Conservation (phyloP, 371 early-diverging fungal species). For the Mucor circinelloides region DNA sequence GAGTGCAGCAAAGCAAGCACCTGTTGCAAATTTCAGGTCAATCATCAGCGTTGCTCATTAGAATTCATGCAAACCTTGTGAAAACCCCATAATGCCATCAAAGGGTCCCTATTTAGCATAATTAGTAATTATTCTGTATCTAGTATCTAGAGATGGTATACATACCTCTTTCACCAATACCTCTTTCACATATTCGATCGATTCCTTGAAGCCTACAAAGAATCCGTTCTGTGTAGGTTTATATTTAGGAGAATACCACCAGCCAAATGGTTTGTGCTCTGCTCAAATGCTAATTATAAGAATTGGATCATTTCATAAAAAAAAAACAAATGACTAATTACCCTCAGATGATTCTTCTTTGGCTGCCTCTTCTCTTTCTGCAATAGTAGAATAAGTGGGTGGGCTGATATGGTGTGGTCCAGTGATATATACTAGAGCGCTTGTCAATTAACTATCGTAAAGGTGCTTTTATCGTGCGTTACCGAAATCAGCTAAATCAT, state of each 20-base stretch:
- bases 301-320: not conserved
- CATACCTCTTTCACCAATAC: slow-evolving; percentile 47
- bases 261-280: slow-evolving; percentile 51
- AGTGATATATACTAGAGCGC: slow-evolving; percentile 49
- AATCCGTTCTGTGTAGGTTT: slow-evolving; percentile 34
- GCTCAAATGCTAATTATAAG: not conserved
- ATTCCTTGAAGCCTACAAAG: slow-evolving; percentile 57
- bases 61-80: slow-evolving; percentile 48
- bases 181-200: slow-evolving; percentile 41
- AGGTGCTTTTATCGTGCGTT: not conserved
- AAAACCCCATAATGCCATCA: slow-evolving; percentile 70
- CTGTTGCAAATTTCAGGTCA: not conserved
- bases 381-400: slow-evolving; percentile 35
- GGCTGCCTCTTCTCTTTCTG: slow-evolving; percentile 37
- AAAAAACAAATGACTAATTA: slow-evolving; percentile 5
- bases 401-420: slow-evolving; percentile 56
- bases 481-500: slow-evolving; percentile 56
- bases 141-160: not conserved
- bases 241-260: slow-evolving; percentile 49
- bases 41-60: not conserved
- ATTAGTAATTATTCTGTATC: not conserved
- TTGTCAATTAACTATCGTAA: not conserved
- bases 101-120: slow-evolving; percentile 52
- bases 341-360: slow-evolving; percentile 38
- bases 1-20: slow-evolving; percentile 61